A percentile compares a stretch with the other conserved stretches of the same genome.
Evolutionary conservation across 2,329 filamentous ascomycete species (phyloP).

Genomic region (Xylaria sp.): DNA sequence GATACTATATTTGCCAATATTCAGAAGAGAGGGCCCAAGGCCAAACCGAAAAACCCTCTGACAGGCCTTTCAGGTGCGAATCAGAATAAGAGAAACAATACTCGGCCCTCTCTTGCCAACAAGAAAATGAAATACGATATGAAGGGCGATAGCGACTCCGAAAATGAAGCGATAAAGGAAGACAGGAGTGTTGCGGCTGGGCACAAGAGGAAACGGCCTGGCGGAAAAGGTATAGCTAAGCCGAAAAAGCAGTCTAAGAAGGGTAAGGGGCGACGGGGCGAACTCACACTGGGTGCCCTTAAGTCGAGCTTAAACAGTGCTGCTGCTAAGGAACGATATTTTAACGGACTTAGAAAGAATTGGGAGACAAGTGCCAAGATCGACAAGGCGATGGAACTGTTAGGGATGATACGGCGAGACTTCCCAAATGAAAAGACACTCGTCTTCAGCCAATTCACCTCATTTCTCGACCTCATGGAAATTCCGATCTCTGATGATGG

Average conservation of each 20-base stretch:
- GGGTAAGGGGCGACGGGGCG: constrained; percentile 32
- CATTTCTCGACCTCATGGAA: constrained; percentile 51
- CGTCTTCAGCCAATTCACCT: constrained; percentile 51
- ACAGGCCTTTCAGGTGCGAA: background rate
- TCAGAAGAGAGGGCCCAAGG: constrained; percentile 15
- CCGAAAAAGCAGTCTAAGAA: constrained; percentile 33
- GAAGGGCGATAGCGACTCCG: background rate
- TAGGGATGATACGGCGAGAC: constrained; percentile 43
- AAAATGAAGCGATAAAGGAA: background rate
- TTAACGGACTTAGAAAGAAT: constrained; percentile 43
- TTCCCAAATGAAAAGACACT: constrained; percentile 48
- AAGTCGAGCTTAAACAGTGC: constrained; percentile 43
- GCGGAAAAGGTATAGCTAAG: constrained; percentile 12
- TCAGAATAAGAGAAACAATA: constrained; percentile 1
- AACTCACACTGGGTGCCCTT: constrained; percentile 42
- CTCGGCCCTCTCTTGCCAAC: background rate
- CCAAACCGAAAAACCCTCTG: background rate
- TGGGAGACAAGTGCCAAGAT: constrained; percentile 50
- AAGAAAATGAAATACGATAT: background rate
- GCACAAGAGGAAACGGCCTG: constrained; percentile 32
- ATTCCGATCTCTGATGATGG: constrained; percentile 46
- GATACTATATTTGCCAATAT: constrained; percentile 21
- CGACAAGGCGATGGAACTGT: constrained; percentile 47
- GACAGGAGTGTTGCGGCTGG: constrained; percentile 1
- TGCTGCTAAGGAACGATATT: constrained; percentile 44